A percentile compares a stretch with the other conserved stretches of the same genome.
Conservation (phyloP, 2,329 filamentous ascomycete species). For the Aspergillus quadrilineatus region DNA sequence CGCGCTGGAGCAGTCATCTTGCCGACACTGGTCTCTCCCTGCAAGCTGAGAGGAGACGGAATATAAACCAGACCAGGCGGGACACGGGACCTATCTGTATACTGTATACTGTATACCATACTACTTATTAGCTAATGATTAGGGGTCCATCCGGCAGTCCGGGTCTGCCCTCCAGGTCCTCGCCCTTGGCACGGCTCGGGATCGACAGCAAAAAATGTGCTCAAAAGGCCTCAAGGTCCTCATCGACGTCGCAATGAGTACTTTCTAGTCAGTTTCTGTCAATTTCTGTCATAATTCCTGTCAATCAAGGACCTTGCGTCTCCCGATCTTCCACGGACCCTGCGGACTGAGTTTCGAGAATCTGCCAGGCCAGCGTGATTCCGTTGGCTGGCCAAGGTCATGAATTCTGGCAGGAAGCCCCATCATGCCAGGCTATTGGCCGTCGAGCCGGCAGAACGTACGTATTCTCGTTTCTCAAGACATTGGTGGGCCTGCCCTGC, state of each 20-base stretch:
- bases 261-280: no score
- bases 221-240: constrained; percentile 4
- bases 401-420: no score
- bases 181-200: background rate
- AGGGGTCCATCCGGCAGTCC: background rate
- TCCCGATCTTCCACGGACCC: background rate
- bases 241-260: background rate
- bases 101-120: no score
- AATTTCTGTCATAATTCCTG: background rate
- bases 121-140: no score
- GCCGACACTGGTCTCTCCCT: no score
- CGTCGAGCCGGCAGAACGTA: no score
- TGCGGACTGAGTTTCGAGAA: background rate
- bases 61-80: background rate
- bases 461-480: no score
- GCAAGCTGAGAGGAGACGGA: background rate
- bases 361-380: background rate
- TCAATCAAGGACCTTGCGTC: background rate
- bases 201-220: constrained; percentile 1
- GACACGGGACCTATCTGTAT: background rate
- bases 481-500: no score
- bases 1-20: constrained; percentile 1
- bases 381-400: background rate
- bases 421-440: no score
- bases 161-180: background rate